phyloP scores from a whole-genome alignment of 345 rosid species.

The Corchorus olitorius region DNA sequence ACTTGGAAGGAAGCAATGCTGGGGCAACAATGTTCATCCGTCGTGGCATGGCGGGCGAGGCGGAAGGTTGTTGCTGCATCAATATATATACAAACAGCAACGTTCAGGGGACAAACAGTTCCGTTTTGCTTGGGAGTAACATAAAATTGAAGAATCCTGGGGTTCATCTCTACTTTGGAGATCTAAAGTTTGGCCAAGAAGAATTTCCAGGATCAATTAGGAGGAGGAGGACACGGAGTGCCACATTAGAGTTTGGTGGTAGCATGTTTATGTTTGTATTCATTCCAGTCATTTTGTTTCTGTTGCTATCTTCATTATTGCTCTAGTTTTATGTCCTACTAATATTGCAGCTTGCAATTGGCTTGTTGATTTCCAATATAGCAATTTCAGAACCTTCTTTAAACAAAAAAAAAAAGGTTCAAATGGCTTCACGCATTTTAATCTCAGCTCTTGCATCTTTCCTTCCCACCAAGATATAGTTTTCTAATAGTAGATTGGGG shows the following conservation, averaged over 20 bases:
- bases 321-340: neutral
- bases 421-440: no score
- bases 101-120: constrained; percentile 50
- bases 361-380: neutral
- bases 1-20: constrained; percentile 54
- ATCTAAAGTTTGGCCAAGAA: constrained; percentile 22
- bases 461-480: no score
- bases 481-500: no score
- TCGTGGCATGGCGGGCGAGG: constrained; percentile 34
- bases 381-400: no score
- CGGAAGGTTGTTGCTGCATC: constrained; percentile 47
- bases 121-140: constrained; percentile 46
- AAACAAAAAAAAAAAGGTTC: no score
- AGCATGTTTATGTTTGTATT: constrained; percentile 6
- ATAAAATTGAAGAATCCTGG: constrained; percentile 52
- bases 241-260: neutral
- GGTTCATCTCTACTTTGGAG: constrained; percentile 39
- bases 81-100: constrained; percentile 66
- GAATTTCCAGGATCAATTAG: neutral
- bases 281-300: neutral
- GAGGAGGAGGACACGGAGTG: neutral
- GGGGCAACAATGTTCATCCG: constrained; percentile 63
- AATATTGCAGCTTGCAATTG: neutral
- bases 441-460: no score
- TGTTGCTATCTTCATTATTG: neutral